phyloP scores from a whole-genome alignment of 164 flowering plant genomes.

The Tetrastigma voinierianum region DNA sequence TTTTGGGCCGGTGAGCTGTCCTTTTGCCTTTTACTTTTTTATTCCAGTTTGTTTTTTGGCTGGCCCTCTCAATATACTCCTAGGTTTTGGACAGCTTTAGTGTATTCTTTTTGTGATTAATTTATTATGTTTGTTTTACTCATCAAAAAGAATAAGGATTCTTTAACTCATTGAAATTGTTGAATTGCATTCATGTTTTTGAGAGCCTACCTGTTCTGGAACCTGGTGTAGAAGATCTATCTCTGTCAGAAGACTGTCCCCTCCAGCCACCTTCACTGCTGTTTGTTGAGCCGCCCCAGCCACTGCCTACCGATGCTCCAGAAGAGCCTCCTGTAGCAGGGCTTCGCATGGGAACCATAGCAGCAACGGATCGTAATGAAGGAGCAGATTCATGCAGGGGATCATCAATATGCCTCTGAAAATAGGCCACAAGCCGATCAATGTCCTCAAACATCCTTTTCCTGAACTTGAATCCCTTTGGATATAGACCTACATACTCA shows the following conservation, averaged over 20 bases:
- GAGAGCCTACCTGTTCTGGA: slow-evolving; percentile 60
- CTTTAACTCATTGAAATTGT: too few relatives aligned
- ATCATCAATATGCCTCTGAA: slow-evolving; percentile 91
- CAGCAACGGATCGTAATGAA: slow-evolving; percentile 86
- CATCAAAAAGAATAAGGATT: too few relatives aligned
- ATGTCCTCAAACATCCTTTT: slow-evolving; percentile 81
- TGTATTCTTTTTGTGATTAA: too few relatives aligned
- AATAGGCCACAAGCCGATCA: slow-evolving; percentile 86
- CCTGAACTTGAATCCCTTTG: slow-evolving; percentile 90
- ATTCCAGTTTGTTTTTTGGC: too few relatives aligned
- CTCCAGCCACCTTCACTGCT: slow-evolving; percentile 61
- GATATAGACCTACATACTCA: slow-evolving; percentile 82
- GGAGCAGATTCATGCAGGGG: slow-evolving; percentile 55
- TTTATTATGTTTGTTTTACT: too few relatives aligned
- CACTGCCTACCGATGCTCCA: slow-evolving; percentile 35
- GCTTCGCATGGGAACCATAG: slow-evolving; percentile 93
- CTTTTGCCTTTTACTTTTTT: too few relatives aligned
- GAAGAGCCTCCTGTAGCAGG: slow-evolving; percentile 74
- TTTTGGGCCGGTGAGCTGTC: too few relatives aligned
- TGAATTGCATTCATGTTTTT: background rate
- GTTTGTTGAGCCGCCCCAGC: slow-evolving; percentile 62
- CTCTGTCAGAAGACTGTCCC: slow-evolving; percentile 59
- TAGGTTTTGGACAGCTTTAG: too few relatives aligned
- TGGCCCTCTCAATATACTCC: too few relatives aligned
- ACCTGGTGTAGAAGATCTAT: slow-evolving; percentile 56